Conservation (phyloP, 2,329 filamentous ascomycete species). For the Penicillium nordicum region DNA sequence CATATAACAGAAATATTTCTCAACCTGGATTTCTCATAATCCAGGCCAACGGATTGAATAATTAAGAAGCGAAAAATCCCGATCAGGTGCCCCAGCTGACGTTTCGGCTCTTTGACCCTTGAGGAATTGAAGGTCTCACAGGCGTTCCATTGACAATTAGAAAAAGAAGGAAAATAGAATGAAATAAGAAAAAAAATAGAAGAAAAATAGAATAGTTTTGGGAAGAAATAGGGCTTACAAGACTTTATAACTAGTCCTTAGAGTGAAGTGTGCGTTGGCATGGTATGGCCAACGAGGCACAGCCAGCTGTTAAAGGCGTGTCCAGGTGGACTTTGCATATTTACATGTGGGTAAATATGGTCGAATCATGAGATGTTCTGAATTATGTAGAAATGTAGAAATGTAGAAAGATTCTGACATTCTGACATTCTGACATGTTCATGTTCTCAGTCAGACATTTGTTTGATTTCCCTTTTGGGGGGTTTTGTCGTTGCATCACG, state of each 20-base stretch:
- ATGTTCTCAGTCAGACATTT: too few relatives aligned
- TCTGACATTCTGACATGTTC: too few relatives aligned
- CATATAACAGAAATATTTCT: background rate
- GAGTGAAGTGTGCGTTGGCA: constrained; percentile 4
- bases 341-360: background rate
- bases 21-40: background rate
- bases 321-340: background rate
- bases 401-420: too few relatives aligned
- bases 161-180: background rate
- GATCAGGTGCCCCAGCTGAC: constrained; percentile 9
- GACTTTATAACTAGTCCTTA: background rate
- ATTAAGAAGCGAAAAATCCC: background rate
- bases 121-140: constrained; percentile 12
- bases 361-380: background rate
- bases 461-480: background rate
- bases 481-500: constrained; percentile 1
- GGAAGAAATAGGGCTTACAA: background rate
- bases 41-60: background rate
- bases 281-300: constrained; percentile 7
- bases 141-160: constrained; percentile 3
- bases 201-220: background rate
- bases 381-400: background rate
- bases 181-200: background rate
- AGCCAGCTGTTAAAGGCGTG: background rate
- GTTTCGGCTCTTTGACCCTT: constrained; percentile 12